phyloP scores from a whole-genome alignment of 73 alveolate genomes.

The Paramecium primaurelia region DNA sequence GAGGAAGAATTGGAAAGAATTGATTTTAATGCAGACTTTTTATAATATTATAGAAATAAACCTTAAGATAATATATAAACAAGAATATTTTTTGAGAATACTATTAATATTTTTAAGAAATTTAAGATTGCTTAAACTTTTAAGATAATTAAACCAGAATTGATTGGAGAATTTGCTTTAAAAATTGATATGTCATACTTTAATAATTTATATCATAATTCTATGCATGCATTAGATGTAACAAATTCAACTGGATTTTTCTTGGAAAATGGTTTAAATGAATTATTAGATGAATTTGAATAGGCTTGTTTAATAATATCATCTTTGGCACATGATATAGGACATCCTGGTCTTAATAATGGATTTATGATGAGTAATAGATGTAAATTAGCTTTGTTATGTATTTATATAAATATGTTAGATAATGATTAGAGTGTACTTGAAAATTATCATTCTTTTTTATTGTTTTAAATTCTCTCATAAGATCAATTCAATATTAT shows the following conservation, averaged over 20 bases:
- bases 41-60: neutral
- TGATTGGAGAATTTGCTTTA: neutral
- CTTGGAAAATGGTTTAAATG: neutral
- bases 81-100: neutral
- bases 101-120: neutral
- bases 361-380: constrained; percentile 55
- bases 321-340: constrained; percentile 62
- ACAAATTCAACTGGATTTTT: constrained; percentile 28
- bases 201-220: constrained; percentile 15
- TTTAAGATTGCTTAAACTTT: neutral
- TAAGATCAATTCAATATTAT: neutral
- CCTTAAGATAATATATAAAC: neutral
- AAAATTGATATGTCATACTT: neutral
- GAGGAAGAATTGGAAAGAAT: neutral
- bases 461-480: neutral
- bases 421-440: constrained; percentile 70
- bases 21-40: constrained; percentile 6
- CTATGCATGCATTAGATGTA: constrained; percentile 43
- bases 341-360: constrained; percentile 73
- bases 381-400: constrained; percentile 65
- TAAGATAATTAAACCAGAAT: neutral
- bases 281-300: constrained; percentile 40
- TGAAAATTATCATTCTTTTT: constrained; percentile 69
- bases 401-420: neutral
- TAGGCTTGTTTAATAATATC: constrained; percentile 51